phyloP scores from a whole-genome alignment of 805 yeast genomes.

The Nakazawaea wickerhamii region DNA sequence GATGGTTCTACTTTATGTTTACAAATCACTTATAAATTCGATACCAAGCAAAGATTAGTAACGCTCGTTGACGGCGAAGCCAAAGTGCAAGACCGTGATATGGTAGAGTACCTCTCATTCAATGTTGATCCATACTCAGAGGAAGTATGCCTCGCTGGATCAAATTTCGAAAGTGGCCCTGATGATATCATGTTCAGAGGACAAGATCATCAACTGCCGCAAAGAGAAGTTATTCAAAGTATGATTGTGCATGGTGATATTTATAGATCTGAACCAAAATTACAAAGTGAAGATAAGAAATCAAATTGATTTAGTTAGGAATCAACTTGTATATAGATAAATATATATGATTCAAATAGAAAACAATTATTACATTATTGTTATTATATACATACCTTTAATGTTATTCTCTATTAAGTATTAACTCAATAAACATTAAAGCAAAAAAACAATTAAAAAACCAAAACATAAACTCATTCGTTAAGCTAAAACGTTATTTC shows the following conservation, averaged over 20 bases:
- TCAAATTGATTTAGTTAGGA: background rate
- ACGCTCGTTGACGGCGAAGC: conserved; percentile 39
- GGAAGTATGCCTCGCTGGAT: conserved; percentile 55
- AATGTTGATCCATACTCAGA: conserved; percentile 57
- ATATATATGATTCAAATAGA: background rate
- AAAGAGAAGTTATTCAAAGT: conserved; percentile 20
- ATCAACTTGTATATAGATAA: background rate
- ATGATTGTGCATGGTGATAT: conserved; percentile 32
- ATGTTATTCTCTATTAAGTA: too few species aligned
- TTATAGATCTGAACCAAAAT: conserved; percentile 28
- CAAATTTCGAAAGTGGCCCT: conserved; percentile 56
- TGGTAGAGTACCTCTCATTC: conserved; percentile 57
- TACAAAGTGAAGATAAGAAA: conserved; percentile 1
- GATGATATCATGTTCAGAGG: conserved; percentile 28
- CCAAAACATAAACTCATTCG: background rate
- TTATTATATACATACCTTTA: too few species aligned
- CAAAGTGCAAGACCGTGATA: conserved; percentile 37
- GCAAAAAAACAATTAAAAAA: background rate
- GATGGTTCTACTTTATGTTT: conserved; percentile 31
- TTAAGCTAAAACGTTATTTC: background rate
- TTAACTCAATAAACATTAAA: too few species aligned
- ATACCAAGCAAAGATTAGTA: conserved; percentile 56
- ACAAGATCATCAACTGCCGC: conserved; percentile 22
- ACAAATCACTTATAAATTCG: conserved; percentile 58
- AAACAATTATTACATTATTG: too few species aligned